A percentile compares a stretch with the other conserved stretches of the same genome.
phyloP scores from a whole-genome alignment of 2,329 filamentous ascomycete species.

The Blastomyces gilchristii region DNA sequence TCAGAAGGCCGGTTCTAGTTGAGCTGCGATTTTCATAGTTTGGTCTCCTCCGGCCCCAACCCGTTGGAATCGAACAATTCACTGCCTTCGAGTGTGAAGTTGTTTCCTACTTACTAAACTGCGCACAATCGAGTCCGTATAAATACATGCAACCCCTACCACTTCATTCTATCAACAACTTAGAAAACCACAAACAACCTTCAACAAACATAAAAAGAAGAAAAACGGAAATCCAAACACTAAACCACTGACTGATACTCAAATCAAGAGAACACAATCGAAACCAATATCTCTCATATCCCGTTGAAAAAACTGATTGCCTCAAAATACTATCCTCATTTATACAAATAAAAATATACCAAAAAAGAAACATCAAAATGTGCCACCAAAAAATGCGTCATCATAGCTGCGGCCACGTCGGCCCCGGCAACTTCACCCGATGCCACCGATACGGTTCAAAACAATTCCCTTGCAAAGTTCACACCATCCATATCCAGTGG shows the following conservation, averaged over 20 bases:
- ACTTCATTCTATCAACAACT: background rate
- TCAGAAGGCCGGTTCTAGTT: background rate
- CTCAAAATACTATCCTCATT: background rate
- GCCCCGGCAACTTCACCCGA: conserved; percentile 10
- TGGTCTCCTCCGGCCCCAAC: background rate
- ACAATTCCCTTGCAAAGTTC: conserved; percentile 3
- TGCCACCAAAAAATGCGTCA: conserved; percentile 13
- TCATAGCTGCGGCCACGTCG: conserved; percentile 11
- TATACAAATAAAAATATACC: background rate
- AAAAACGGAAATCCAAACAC: background rate
- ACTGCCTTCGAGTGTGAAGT: background rate
- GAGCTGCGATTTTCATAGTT: background rate
- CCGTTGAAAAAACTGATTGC: background rate
- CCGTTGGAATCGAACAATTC: background rate
- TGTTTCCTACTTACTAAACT: background rate
- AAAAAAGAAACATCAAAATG: conserved; percentile 4
- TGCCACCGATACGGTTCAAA: conserved; percentile 8
- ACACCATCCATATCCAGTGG: conserved; percentile 4
- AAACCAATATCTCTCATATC: background rate
- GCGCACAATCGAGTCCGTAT: background rate
- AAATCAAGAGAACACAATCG: background rate
- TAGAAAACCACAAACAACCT: background rate
- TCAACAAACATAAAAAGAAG: too few species aligned
- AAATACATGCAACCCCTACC: background rate
- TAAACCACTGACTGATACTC: background rate